These are phyloP conservation scores for Zalaria sp. DNA, from an alignment of 2,329 filamentous ascomycete genomes.

Conservation along the genomic window DNA sequence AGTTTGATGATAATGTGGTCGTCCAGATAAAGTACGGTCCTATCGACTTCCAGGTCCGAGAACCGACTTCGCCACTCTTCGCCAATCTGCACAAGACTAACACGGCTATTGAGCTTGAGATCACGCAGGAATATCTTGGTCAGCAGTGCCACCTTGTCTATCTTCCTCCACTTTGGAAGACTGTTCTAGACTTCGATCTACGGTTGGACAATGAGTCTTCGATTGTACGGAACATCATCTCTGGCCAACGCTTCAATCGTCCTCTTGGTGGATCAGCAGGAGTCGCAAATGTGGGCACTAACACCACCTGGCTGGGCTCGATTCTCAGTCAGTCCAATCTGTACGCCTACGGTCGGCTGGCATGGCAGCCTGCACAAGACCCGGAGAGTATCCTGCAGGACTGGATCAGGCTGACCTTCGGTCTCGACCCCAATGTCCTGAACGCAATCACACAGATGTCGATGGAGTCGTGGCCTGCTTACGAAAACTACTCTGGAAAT, in stretches of 20 bases:
- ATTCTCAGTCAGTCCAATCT: constrained; percentile 59
- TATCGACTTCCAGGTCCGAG: constrained; percentile 61
- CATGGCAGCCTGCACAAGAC: constrained; percentile 46
- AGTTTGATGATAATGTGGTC: constrained; percentile 57
- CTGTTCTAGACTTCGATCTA: constrained; percentile 52
- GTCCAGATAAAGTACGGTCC: constrained; percentile 63
- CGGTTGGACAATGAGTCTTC: constrained; percentile 44
- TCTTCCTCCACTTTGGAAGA: constrained; percentile 53
- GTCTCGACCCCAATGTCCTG: constrained; percentile 38
- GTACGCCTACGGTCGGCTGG: constrained; percentile 53
- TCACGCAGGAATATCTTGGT: constrained; percentile 57
- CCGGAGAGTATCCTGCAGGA: constrained; percentile 41
- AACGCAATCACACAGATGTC: constrained; percentile 48
- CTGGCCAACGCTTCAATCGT: constrained; percentile 44
- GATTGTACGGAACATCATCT: constrained; percentile 44
- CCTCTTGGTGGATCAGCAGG: constrained; percentile 48
- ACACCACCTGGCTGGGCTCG: constrained; percentile 54
- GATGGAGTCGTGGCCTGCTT: constrained; percentile 56
- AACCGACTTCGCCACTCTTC: constrained; percentile 53
- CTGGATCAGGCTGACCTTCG: constrained; percentile 57
- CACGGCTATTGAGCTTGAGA: constrained; percentile 49
- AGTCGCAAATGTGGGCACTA: constrained; percentile 53
- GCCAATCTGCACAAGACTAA: constrained; percentile 33
- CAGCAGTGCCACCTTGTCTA: constrained; percentile 59
- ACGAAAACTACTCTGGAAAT: constrained; percentile 59